These are phyloP conservation scores for Lophium mytilinum DNA, from an alignment of 495 filamentous ascomycete genomes.

Conservation along the genomic window DNA sequence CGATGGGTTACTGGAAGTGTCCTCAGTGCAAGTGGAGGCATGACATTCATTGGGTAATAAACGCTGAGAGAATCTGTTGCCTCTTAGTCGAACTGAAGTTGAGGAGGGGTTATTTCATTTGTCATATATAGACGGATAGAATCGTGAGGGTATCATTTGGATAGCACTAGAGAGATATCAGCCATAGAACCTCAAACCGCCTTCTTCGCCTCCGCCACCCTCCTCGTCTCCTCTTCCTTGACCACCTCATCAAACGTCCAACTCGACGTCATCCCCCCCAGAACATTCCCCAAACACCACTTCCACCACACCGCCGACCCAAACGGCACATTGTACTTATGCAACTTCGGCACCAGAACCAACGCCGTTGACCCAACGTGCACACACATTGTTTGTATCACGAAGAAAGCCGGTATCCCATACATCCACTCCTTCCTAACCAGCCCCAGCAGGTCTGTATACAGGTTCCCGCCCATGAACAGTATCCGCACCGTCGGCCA, in stretches of 20 bases:
- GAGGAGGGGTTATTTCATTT: no score
- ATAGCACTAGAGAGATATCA: no score
- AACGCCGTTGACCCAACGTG: background rate
- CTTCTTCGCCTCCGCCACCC: background rate
- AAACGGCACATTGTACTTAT: background rate
- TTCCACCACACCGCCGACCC: background rate
- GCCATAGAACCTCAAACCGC: no score
- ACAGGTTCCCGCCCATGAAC: background rate
- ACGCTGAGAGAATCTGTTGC: no score
- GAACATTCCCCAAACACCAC: background rate
- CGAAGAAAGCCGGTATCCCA: background rate
- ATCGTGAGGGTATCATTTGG: no score
- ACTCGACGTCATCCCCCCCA: background rate
- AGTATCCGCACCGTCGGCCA: background rate
- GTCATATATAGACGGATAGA: no score
- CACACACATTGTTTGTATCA: background rate
- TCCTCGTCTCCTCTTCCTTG: background rate
- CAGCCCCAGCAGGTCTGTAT: background rate
- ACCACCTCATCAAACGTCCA: background rate
- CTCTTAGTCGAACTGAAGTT: no score
- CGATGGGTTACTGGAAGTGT: constrained; percentile 45
- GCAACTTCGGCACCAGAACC: background rate
- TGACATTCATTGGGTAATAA: background rate
- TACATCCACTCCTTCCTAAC: background rate
- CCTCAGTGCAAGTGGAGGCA: constrained; percentile 41